Percentiles rank a stretch among this genome's conserved stretches.
Evolutionary conservation across 202 grass and related monocot species (phyloP).

Genomic region (Musa balbisiana): DNA sequence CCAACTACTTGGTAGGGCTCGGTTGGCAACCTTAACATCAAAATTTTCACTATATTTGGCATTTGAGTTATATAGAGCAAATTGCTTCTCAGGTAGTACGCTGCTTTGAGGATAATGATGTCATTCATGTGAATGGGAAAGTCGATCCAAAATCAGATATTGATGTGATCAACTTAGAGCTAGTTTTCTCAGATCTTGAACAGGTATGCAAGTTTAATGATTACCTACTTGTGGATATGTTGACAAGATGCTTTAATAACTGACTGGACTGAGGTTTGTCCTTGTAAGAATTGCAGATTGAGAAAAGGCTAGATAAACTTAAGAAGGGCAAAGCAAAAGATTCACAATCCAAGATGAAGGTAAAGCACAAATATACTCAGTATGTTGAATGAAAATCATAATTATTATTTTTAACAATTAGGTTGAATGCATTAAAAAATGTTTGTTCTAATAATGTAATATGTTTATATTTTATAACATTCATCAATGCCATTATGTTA

Average conservation of each 20-base stretch:
- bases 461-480: not conserved
- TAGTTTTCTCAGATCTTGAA: constrained; percentile 90
- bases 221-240: not conserved
- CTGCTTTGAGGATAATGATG: constrained; percentile 96
- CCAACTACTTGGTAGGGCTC: too few species aligned
- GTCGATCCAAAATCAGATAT: constrained; percentile 95
- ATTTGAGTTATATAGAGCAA: not conserved
- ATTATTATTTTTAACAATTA: not conserved
- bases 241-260: constrained; percentile 6
- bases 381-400: not conserved
- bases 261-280: constrained; percentile 19
- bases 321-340: constrained; percentile 96
- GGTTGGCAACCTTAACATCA: too few species aligned
- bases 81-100: constrained; percentile 64
- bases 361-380: constrained; percentile 15
- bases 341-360: constrained; percentile 72
- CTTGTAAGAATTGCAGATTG: constrained; percentile 63
- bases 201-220: constrained; percentile 46
- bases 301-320: constrained; percentile 93
- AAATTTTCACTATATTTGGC: not conserved
- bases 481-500: not conserved
- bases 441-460: not conserved
- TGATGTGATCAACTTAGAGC: constrained; percentile 90
- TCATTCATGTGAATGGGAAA: constrained; percentile 93
- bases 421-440: not conserved